These are phyloP conservation scores for Trichoderma sp. DNA, from an alignment of 2,329 filamentous ascomycete genomes.

Conservation along the genomic window DNA sequence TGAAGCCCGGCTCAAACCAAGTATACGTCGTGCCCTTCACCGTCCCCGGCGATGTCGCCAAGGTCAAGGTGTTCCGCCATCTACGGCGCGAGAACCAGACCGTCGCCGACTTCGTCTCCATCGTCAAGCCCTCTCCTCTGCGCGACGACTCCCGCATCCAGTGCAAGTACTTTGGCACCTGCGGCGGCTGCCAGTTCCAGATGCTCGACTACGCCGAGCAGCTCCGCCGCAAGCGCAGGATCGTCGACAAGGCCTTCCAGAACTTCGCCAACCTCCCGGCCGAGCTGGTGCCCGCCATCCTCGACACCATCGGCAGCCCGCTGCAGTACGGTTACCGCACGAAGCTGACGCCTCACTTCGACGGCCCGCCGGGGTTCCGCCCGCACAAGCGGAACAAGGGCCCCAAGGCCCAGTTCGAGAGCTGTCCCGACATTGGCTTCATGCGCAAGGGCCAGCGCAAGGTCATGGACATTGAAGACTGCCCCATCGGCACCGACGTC, in stretches of 20 bases:
- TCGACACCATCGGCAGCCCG: slow-evolving; percentile 85
- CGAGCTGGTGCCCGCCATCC: slow-evolving; percentile 69
- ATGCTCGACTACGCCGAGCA: slow-evolving; percentile 91
- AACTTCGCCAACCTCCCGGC: slow-evolving; percentile 85
- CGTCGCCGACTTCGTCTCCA: slow-evolving; percentile 76
- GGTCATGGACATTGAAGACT: slow-evolving; percentile 94
- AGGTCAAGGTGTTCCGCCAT: slow-evolving; percentile 76
- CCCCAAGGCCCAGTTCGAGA: slow-evolving; percentile 47
- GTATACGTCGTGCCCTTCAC: slow-evolving; percentile 88
- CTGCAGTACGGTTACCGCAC: slow-evolving; percentile 92
- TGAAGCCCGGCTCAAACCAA: slow-evolving; percentile 58
- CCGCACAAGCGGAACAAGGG: slow-evolving; percentile 50
- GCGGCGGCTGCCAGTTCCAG: slow-evolving; percentile 94
- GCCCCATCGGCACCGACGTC: slow-evolving; percentile 86
- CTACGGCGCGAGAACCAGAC: slow-evolving; percentile 63
- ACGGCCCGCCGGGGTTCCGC: slow-evolving; percentile 62
- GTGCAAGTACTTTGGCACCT: slow-evolving; percentile 84
- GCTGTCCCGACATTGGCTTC: slow-evolving; percentile 81
- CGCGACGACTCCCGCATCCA: slow-evolving; percentile 73
- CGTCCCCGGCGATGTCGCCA: slow-evolving; percentile 77
- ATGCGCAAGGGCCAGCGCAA: slow-evolving; percentile 76
- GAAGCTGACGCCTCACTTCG: slow-evolving; percentile 95
- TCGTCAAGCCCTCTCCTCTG: slow-evolving; percentile 67
- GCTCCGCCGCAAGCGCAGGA: slow-evolving; percentile 74
- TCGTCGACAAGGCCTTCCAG: slow-evolving; percentile 86